Evolutionary conservation across 768 basidiomycete species (phyloP).

Genomic region (Boletus vermiculosoides): DNA sequence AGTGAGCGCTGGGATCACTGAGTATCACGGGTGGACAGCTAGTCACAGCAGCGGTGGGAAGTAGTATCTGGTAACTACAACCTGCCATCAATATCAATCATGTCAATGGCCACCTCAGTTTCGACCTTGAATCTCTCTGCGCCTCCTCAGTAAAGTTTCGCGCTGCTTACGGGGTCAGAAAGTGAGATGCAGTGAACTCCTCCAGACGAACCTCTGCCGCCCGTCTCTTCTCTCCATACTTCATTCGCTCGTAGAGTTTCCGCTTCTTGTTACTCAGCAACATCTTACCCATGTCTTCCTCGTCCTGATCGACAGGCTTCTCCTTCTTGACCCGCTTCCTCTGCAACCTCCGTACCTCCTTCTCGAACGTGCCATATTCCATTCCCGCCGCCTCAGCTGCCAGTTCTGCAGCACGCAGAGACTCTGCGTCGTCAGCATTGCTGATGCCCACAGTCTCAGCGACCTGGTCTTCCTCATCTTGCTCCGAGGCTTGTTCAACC

Average conservation of each 20-base stretch:
- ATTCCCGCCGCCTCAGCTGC: conserved; percentile 88
- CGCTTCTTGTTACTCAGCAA: conserved; percentile 95
- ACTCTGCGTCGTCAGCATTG: conserved; percentile 56
- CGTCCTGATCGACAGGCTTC: conserved; percentile 40
- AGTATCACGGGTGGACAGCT: too few relatives aligned
- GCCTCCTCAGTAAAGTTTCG: conserved; percentile 57
- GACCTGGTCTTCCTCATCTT: conserved; percentile 23
- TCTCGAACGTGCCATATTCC: conserved; percentile 77
- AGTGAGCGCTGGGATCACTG: too few relatives aligned
- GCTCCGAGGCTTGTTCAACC: conserved; percentile 26
- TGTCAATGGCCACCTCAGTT: neutral
- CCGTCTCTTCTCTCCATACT: conserved; percentile 77
- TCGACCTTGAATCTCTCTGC: conserved; percentile 50
- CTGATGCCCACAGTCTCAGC: conserved; percentile 29
- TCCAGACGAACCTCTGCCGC: conserved; percentile 65
- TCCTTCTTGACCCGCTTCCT: conserved; percentile 39
- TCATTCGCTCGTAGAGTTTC: conserved; percentile 93
- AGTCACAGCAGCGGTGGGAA: too few relatives aligned
- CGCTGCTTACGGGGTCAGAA: conserved; percentile 44
- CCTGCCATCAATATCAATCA: neutral
- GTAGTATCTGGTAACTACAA: neutral
- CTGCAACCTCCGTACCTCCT: conserved; percentile 61
- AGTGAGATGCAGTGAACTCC: neutral
- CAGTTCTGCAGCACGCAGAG: conserved; percentile 83
- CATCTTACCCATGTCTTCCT: conserved; percentile 95